A percentile compares a stretch with the other conserved stretches of the same genome.
Conservation (phyloP, 2,329 filamentous ascomycete species). For the Westerdykella aurantiaca region DNA sequence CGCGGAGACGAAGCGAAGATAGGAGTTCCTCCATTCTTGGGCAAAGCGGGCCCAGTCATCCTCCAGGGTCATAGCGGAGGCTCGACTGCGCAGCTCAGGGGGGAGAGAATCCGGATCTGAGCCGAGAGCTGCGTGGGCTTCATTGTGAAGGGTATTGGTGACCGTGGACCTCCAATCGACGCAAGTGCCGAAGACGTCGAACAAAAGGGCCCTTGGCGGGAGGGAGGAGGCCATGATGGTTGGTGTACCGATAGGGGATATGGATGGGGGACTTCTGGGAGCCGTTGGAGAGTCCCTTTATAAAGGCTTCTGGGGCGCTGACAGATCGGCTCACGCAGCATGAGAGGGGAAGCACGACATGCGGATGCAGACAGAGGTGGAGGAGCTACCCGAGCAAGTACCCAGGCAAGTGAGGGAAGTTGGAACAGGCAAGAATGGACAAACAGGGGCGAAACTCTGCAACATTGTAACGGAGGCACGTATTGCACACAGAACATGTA, state of each 20-base stretch:
- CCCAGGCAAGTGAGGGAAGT: neutral
- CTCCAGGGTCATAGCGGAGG: slow-evolving; percentile 45
- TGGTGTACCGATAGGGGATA: neutral
- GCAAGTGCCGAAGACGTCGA: slow-evolving; percentile 74
- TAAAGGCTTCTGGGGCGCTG: neutral
- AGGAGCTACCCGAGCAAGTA: neutral
- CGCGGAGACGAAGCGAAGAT: slow-evolving; percentile 54
- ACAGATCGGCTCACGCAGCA: neutral
- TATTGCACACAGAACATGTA: no score
- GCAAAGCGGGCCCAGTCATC: slow-evolving; percentile 58
- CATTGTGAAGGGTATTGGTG: slow-evolving; percentile 51
- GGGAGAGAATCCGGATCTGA: slow-evolving; percentile 44
- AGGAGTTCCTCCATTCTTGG: slow-evolving; percentile 63
- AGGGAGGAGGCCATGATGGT: slow-evolving; percentile 13
- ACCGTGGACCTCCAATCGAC: slow-evolving; percentile 73
- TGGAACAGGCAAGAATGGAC: no score
- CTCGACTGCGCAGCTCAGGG: slow-evolving; percentile 43
- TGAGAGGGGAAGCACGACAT: neutral
- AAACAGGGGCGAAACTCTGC: no score
- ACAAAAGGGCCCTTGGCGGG: slow-evolving; percentile 55
- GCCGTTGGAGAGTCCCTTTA: no score
- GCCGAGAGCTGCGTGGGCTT: slow-evolving; percentile 46
- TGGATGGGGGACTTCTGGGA: no score
- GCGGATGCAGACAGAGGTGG: no score
- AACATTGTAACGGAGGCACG: no score